Percentiles rank a stretch among this genome's conserved stretches.
Conservation (phyloP, 257 asterid species). For the Solanum dulcamara region DNA sequence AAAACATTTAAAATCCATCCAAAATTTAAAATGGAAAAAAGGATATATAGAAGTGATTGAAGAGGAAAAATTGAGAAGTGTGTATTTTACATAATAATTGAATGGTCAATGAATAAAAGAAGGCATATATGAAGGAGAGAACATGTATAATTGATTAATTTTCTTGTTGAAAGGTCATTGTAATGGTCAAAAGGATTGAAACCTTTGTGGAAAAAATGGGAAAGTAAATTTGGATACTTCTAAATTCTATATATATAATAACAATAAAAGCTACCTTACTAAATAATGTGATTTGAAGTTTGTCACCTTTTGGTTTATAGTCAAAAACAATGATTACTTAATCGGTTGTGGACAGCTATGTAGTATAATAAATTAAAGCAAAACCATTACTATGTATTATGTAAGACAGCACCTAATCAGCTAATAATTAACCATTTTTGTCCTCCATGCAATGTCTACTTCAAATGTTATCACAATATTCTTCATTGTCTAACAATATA, state of each 20-base stretch:
- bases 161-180: background rate
- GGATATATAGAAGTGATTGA: background rate
- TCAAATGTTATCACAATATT: background rate
- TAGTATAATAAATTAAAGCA: background rate
- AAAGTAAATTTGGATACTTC: background rate
- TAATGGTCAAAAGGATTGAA: slow-evolving; percentile 15
- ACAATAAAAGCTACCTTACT: background rate
- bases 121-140: background rate
- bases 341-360: slow-evolving; percentile 8
- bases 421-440: background rate
- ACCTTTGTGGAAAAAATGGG: slow-evolving; percentile 5
- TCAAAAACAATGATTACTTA: slow-evolving; percentile 14
- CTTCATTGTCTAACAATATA: background rate
- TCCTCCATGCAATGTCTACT: background rate
- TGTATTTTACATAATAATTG: background rate
- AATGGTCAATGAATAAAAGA: background rate
- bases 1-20: background rate
- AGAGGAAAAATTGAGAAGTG: background rate
- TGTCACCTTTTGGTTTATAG: slow-evolving; percentile 1
- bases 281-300: background rate
- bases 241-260: background rate
- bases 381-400: background rate
- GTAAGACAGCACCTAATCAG: background rate
- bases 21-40: background rate
- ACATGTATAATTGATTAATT: background rate